phyloP scores from a whole-genome alignment of 805 yeast species.

The Debaryomyces castellii region DNA sequence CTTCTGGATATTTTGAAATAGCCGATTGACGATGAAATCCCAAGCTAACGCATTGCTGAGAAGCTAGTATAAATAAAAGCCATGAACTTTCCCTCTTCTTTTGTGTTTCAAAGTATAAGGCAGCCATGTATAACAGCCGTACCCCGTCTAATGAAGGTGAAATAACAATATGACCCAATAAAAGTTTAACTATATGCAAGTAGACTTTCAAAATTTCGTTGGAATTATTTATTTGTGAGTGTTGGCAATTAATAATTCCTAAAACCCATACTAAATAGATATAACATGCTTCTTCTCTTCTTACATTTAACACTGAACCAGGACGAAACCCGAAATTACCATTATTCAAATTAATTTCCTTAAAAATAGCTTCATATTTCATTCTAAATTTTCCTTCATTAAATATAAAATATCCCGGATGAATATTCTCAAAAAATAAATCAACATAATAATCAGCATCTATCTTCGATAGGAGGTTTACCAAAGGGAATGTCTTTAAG shows the following conservation, averaged over 20 bases:
- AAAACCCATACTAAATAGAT: conserved; percentile 48
- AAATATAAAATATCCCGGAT: conserved; percentile 45
- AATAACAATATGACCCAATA: conserved; percentile 41
- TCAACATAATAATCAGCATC: conserved; percentile 37
- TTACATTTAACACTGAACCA: background rate
- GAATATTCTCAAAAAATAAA: conserved; percentile 42
- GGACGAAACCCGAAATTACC: background rate
- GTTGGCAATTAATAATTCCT: conserved; percentile 26
- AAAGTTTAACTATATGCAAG: conserved; percentile 41
- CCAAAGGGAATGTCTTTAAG: conserved; percentile 36
- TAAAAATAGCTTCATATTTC: conserved; percentile 1
- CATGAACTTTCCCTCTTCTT: conserved; percentile 1
- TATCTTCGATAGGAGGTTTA: conserved; percentile 26
- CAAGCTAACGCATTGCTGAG: background rate
- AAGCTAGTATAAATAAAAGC: background rate
- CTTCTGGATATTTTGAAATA: conserved; percentile 1
- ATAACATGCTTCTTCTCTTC: conserved; percentile 31
- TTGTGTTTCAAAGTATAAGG: conserved; percentile 1
- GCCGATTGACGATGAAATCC: conserved; percentile 1
- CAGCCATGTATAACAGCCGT: conserved; percentile 14
- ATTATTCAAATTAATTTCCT: background rate
- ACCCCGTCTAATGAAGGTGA: conserved; percentile 46
- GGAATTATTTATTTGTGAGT: conserved; percentile 12
- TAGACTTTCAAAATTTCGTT: conserved; percentile 26
- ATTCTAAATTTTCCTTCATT: conserved; percentile 4